A percentile compares a stretch with the other conserved stretches of the same genome.
These are phyloP conservation scores for Exophiala mesophila DNA, from an alignment of 2,329 filamentous ascomycete genomes.

Conservation along the genomic window DNA sequence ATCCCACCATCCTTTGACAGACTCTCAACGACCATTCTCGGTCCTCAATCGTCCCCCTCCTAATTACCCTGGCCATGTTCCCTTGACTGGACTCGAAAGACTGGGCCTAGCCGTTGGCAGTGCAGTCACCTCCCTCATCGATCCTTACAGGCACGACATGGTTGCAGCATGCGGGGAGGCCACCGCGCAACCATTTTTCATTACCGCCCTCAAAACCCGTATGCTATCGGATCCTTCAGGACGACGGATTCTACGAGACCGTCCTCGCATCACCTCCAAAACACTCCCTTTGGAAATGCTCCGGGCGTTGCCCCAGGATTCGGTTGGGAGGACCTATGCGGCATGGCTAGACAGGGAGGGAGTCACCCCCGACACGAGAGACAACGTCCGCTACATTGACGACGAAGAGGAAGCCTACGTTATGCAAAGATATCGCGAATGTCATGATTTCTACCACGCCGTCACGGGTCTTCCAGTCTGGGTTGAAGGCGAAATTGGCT, in stretches of 20 bases:
- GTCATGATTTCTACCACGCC: constrained; percentile 96
- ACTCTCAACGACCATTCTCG: constrained; percentile 58
- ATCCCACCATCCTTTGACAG: not conserved
- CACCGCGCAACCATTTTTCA: constrained; percentile 91
- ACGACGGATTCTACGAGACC: constrained; percentile 82
- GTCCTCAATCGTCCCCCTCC: constrained; percentile 77
- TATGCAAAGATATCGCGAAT: constrained; percentile 96
- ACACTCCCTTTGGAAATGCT: constrained; percentile 65
- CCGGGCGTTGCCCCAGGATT: constrained; percentile 65
- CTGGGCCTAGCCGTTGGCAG: constrained; percentile 62
- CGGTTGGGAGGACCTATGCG: constrained; percentile 76
- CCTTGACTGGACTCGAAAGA: constrained; percentile 73
- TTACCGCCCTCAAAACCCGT: constrained; percentile 80
- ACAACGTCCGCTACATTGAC: constrained; percentile 81
- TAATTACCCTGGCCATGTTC: constrained; percentile 89
- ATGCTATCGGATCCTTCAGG: constrained; percentile 85
- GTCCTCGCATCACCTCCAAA: constrained; percentile 77
- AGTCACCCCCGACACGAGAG: constrained; percentile 84
- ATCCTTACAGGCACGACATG: constrained; percentile 80
- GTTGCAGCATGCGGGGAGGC: constrained; percentile 93
- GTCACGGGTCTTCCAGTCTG: constrained; percentile 85
- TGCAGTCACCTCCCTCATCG: constrained; percentile 56
- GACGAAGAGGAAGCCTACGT: constrained; percentile 96
- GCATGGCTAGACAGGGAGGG: constrained; percentile 91
- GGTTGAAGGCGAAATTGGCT: constrained; percentile 92